A percentile compares a stretch with the other conserved stretches of the same genome.
Evolutionary conservation across 495 filamentous ascomycete genomes (phyloP).

Genomic region (Talaromyces ruber): DNA sequence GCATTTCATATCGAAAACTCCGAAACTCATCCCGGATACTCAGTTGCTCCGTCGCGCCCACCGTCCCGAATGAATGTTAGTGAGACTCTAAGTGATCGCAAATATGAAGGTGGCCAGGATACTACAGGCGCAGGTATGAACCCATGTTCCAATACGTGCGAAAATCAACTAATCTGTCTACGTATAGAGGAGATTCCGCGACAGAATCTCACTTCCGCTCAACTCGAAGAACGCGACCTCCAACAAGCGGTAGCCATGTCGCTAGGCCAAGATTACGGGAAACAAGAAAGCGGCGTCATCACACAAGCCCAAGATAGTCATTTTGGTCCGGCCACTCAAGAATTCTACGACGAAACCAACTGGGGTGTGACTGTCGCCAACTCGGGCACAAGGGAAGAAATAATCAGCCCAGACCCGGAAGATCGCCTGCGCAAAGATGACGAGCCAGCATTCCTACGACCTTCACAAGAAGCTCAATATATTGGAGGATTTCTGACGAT

Average conservation of each 20-base stretch:
- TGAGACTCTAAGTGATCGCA: conserved; percentile 13
- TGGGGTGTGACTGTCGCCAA: conserved; percentile 70
- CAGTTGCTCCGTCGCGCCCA: conserved; percentile 57
- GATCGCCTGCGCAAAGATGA: conserved; percentile 50
- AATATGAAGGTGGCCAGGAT: background rate
- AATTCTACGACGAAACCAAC: conserved; percentile 57
- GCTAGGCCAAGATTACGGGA: conserved; percentile 32
- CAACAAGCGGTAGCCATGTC: conserved; percentile 50
- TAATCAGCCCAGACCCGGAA: conserved; percentile 50
- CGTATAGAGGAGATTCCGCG: conserved; percentile 26
- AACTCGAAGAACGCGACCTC: conserved; percentile 49
- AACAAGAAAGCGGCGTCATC: conserved; percentile 53
- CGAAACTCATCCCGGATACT: conserved; percentile 38
- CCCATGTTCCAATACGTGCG: background rate
- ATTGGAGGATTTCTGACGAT: conserved; percentile 68
- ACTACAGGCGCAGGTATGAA: background rate
- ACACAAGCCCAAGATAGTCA: conserved; percentile 26
- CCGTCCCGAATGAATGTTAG: conserved; percentile 54
- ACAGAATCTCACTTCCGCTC: conserved; percentile 36
- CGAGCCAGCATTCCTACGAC: conserved; percentile 65
- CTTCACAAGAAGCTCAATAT: conserved; percentile 48
- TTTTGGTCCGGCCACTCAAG: conserved; percentile 67
- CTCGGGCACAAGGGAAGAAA: conserved; percentile 45
- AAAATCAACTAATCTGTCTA: conserved; percentile 9
- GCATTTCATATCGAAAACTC: conserved; percentile 50